phyloP scores from a whole-genome alignment of 306 rosid species.

The Gynostemma pentaphyllum region DNA sequence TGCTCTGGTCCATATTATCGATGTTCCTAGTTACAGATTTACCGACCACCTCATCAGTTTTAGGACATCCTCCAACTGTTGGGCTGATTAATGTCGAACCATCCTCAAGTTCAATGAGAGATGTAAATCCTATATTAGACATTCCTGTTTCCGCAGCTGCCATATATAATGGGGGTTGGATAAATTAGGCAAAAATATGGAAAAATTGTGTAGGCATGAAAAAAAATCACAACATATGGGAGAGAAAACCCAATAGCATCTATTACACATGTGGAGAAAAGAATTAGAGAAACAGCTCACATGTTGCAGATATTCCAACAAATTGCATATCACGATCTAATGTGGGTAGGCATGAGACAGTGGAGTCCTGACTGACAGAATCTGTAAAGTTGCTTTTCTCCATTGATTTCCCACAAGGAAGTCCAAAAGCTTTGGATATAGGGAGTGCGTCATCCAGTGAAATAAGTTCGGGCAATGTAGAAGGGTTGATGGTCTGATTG shows the following conservation, averaged over 20 bases:
- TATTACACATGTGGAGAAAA: neutral
- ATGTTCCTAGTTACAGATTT: slow-evolving; percentile 21
- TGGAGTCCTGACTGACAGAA: slow-evolving; percentile 16
- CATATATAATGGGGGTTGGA: neutral
- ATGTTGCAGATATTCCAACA: slow-evolving; percentile 19
- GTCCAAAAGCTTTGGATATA: slow-evolving; percentile 16
- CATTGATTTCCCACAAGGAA: slow-evolving; percentile 17
- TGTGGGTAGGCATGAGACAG: slow-evolving; percentile 15
- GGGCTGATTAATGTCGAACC: slow-evolving; percentile 15
- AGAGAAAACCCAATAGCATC: neutral
- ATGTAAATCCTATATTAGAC: slow-evolving; percentile 14
- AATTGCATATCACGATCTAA: slow-evolving; percentile 6
- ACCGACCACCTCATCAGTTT: slow-evolving; percentile 14
- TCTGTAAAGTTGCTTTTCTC: slow-evolving; percentile 17
- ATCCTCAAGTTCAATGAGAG: slow-evolving; percentile 17
- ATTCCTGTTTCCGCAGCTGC: slow-evolving; percentile 19
- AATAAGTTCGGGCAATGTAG: slow-evolving; percentile 32
- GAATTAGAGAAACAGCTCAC: slow-evolving; percentile 21
- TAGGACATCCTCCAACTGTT: slow-evolving; percentile 14
- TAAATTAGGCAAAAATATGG: neutral
- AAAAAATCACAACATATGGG: neutral
- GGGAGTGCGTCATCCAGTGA: slow-evolving; percentile 27
- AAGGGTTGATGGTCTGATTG: slow-evolving; percentile 22
- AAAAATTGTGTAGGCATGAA: neutral
- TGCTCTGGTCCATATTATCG: slow-evolving; percentile 14